Conservation (phyloP, 176 grass and related monocot species). For the Oryza officinalis region DNA sequence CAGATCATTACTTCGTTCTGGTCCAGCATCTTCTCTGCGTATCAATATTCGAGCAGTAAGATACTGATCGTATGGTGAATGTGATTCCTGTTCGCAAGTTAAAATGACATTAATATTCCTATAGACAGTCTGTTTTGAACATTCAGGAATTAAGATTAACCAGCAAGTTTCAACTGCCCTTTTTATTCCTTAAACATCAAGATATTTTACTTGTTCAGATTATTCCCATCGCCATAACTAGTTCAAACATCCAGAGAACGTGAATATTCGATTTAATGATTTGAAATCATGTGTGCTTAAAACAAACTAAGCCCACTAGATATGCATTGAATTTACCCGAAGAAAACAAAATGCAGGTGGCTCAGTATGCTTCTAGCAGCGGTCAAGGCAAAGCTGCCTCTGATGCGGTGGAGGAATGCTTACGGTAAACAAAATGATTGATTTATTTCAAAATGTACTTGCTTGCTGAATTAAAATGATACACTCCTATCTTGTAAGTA, state of each 20-base stretch:
- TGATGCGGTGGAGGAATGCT: conserved; percentile 85
- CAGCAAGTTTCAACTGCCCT: neutral
- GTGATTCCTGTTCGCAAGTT: neutral
- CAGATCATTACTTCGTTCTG: conserved; percentile 80
- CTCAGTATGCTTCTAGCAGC: conserved; percentile 77
- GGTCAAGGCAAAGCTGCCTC: conserved; percentile 85
- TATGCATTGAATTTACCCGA: neutral
- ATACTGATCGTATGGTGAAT: neutral
- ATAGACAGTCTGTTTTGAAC: neutral
- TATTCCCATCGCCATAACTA: neutral
- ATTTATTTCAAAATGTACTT: neutral
- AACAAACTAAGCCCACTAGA: neutral
- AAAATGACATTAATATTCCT: neutral
- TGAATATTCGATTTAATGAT: conserved; percentile 6
- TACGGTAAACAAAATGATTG: conserved; percentile 49
- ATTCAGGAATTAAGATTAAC: neutral
- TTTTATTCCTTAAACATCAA: neutral
- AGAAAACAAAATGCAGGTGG: conserved; percentile 58
- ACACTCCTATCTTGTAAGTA: neutral
- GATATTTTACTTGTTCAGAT: neutral
- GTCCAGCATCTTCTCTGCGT: conserved; percentile 73
- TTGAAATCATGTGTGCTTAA: neutral
- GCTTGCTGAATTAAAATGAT: neutral
- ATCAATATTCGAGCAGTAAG: conserved; percentile 92
- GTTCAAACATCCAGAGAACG: neutral